Percentiles rank a stretch among this genome's conserved stretches.
Evolutionary conservation across 768 basidiomycete genomes (phyloP).

Genomic region (Lentinula detonsa): DNA sequence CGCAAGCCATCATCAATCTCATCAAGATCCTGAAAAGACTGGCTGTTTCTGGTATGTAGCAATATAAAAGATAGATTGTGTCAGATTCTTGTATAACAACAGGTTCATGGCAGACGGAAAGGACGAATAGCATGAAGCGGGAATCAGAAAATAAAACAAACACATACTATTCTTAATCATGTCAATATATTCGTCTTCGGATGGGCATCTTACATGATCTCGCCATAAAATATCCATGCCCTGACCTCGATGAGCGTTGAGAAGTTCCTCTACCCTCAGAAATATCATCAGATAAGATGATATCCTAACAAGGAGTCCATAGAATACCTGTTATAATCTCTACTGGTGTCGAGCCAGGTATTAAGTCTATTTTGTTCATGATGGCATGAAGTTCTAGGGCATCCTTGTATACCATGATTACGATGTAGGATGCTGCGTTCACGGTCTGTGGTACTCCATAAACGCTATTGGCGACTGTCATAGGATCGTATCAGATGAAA

Average conservation of each 20-base stretch:
- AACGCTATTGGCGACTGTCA: conserved; percentile 84
- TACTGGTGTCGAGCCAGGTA: conserved; percentile 30
- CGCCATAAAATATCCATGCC: conserved; percentile 94
- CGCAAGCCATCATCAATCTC: conserved; percentile 94
- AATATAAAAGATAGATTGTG: neutral
- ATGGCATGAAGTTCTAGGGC: conserved; percentile 50
- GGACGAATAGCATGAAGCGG: neutral
- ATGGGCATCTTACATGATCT: conserved; percentile 85
- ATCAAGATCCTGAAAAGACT: conserved; percentile 88
- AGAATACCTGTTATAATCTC: neutral
- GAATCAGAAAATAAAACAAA: neutral
- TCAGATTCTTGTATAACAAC: neutral
- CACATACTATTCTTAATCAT: conserved; percentile 94
- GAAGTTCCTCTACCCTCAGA: conserved; percentile 43
- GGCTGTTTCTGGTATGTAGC: conserved; percentile 69
- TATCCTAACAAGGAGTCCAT: neutral
- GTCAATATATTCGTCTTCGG: conserved; percentile 87
- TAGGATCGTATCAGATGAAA: neutral
- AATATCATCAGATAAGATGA: neutral
- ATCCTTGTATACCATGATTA: conserved; percentile 89
- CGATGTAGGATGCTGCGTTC: conserved; percentile 95
- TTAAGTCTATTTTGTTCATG: conserved; percentile 38
- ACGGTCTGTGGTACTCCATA: conserved; percentile 96
- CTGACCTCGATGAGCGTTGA: conserved; percentile 91
- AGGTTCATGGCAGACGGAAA: neutral